Percentiles rank a stretch among this genome's conserved stretches.
Evolutionary conservation across 1,284 basidiomycete species (phyloP).

Genomic region (Ceratobasidium sp.): DNA sequence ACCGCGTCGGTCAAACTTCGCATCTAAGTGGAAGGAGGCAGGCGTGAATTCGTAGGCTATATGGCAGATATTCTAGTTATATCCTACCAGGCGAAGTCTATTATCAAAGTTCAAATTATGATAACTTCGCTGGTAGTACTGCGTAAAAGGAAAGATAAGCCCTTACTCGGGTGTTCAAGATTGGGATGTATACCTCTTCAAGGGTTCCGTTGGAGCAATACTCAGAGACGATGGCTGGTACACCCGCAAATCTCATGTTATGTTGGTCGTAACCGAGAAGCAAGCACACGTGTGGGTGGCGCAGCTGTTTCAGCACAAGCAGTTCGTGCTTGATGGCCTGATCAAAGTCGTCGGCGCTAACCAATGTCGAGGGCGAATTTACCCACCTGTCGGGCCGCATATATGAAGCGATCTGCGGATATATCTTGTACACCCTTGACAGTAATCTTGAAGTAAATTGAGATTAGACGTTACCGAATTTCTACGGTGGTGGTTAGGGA

Average conservation of each 20-base stretch:
- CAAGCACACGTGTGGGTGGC: constrained; percentile 1
- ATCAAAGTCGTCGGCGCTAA: background rate
- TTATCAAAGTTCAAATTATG: background rate
- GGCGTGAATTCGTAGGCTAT: background rate
- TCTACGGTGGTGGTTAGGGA: background rate
- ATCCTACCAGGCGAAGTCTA: background rate
- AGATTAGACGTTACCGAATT: background rate
- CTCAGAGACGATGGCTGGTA: constrained; percentile 15
- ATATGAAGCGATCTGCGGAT: background rate
- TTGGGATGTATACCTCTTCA: background rate
- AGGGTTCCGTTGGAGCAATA: constrained; percentile 10
- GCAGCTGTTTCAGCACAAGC: background rate
- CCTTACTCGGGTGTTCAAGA: background rate
- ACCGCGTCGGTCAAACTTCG: background rate
- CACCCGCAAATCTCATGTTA: background rate
- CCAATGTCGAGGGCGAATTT: background rate
- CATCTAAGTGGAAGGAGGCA: background rate
- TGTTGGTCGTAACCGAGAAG: background rate
- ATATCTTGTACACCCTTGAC: background rate
- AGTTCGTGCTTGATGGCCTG: constrained; percentile 23
- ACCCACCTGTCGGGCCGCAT: constrained; percentile 12
- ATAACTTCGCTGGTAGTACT: constrained; percentile 11
- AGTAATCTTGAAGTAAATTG: background rate
- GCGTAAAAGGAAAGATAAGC: no score
- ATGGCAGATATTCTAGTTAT: background rate